Percentiles rank a stretch among this genome's conserved stretches.
Conservation (phyloP, 495 filamentous ascomycete genomes). For the Aspergillus nanangensis region DNA sequence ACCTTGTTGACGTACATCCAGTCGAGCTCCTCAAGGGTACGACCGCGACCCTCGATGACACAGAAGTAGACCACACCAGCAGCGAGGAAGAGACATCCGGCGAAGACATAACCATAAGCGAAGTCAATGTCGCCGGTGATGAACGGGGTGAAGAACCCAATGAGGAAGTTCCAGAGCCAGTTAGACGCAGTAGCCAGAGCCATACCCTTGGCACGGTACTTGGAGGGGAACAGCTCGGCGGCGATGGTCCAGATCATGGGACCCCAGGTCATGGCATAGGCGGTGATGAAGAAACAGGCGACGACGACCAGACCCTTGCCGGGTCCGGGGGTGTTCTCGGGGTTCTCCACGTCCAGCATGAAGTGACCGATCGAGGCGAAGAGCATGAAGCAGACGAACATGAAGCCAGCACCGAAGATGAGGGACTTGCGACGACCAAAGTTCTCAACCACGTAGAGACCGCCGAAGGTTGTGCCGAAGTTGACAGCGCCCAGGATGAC, state of each 20-base stretch:
- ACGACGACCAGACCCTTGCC: constrained; percentile 75
- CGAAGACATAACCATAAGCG: constrained; percentile 74
- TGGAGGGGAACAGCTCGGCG: constrained; percentile 74
- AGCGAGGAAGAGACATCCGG: constrained; percentile 58
- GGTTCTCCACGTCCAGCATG: constrained; percentile 49
- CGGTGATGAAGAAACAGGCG: constrained; percentile 59
- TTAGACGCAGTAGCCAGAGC: constrained; percentile 71
- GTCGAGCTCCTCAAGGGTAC: constrained; percentile 71
- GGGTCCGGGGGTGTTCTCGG: constrained; percentile 53
- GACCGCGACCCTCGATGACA: constrained; percentile 60
- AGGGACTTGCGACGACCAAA: constrained; percentile 66
- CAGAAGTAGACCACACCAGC: constrained; percentile 65
- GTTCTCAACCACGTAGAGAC: constrained; percentile 66
- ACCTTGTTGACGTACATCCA: constrained; percentile 71
- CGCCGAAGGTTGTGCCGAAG: constrained; percentile 65
- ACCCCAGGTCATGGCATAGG: constrained; percentile 65
- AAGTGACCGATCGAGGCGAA: constrained; percentile 68
- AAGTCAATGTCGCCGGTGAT: constrained; percentile 64
- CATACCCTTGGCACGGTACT: constrained; percentile 71
- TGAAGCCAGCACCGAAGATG: constrained; percentile 61
- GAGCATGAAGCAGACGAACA: constrained; percentile 67
- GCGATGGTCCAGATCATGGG: constrained; percentile 76
- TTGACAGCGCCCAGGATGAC: constrained; percentile 73
- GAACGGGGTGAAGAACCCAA: constrained; percentile 74
- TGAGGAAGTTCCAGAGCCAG: constrained; percentile 84